Conservation (phyloP, 805 yeast species). For the Candida yuanshanica region DNA sequence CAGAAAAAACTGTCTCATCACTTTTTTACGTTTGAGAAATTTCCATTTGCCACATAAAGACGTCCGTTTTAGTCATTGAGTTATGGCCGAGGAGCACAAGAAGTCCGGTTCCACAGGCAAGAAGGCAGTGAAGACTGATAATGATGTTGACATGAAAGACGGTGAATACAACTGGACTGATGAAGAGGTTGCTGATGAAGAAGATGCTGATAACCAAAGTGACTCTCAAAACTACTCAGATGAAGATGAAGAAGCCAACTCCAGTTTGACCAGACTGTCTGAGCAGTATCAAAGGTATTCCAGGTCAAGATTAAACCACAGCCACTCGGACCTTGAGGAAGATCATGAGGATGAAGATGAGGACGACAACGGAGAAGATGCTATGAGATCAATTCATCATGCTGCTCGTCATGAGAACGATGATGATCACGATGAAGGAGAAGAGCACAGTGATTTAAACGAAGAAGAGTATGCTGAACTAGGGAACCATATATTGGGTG, state of each 20-base stretch:
- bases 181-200: constrained; percentile 24
- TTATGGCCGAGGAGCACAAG: constrained; percentile 1
- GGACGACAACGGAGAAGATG: constrained; percentile 22
- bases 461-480: constrained; percentile 17
- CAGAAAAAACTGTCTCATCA: no score
- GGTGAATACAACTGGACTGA: constrained; percentile 17
- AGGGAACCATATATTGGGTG: constrained; percentile 16
- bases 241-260: constrained; percentile 25
- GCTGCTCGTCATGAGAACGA: constrained; percentile 20
- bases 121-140: constrained; percentile 1
- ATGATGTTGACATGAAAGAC: constrained; percentile 4
- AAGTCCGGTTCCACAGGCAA: neutral
- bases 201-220: constrained; percentile 3
- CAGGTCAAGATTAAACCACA: constrained; percentile 3
- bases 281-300: constrained; percentile 32
- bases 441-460: constrained; percentile 21
- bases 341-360: constrained; percentile 14
- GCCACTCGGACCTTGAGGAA: constrained; percentile 22
- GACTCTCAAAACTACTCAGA: constrained; percentile 7
- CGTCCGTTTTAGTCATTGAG: no score
- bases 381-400: constrained; percentile 19
- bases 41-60: no score
- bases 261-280: constrained; percentile 33
- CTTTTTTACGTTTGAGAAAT: no score
- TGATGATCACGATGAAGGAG: constrained; percentile 19